phyloP scores from a whole-genome alignment of 1,284 basidiomycete species.

The Pholiota adiposa region DNA sequence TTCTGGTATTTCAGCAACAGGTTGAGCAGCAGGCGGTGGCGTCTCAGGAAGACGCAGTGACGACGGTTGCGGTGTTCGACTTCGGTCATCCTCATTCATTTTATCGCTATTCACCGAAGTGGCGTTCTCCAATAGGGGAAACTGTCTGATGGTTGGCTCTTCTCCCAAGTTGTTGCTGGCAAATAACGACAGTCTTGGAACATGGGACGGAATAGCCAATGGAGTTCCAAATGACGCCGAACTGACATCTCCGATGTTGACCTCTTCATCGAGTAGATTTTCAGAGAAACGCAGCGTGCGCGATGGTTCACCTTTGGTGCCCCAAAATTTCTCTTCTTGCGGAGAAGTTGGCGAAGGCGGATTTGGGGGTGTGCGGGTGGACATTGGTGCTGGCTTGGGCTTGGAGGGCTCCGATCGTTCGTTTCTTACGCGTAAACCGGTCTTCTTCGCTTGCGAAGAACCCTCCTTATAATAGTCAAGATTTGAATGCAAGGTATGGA shows the following conservation, averaged over 20 bases:
- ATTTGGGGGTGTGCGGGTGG: slow-evolving; percentile 1
- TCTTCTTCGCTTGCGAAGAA: slow-evolving; percentile 24
- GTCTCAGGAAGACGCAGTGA: neutral
- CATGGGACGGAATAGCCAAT: slow-evolving; percentile 20
- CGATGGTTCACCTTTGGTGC: slow-evolving; percentile 55
- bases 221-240: slow-evolving; percentile 57
- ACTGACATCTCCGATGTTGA: slow-evolving; percentile 59
- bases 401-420: neutral
- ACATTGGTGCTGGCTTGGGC: neutral
- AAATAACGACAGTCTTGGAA: slow-evolving; percentile 14
- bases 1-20: neutral
- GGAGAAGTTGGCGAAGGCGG: slow-evolving; percentile 26
- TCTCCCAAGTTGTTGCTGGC: slow-evolving; percentile 10
- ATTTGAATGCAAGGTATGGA: slow-evolving; percentile 1
- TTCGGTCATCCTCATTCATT: neutral
- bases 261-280: slow-evolving; percentile 65
- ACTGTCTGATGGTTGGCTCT: slow-evolving; percentile 12
- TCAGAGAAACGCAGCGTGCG: slow-evolving; percentile 65
- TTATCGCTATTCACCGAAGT: neutral
- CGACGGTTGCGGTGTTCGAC: neutral
- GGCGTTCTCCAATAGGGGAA: neutral
- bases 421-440: slow-evolving; percentile 4
- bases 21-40: neutral
- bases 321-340: slow-evolving; percentile 63
- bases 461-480: slow-evolving; percentile 19